phyloP scores from a whole-genome alignment of 345 rosid species.

The Sisymbrium irio region DNA sequence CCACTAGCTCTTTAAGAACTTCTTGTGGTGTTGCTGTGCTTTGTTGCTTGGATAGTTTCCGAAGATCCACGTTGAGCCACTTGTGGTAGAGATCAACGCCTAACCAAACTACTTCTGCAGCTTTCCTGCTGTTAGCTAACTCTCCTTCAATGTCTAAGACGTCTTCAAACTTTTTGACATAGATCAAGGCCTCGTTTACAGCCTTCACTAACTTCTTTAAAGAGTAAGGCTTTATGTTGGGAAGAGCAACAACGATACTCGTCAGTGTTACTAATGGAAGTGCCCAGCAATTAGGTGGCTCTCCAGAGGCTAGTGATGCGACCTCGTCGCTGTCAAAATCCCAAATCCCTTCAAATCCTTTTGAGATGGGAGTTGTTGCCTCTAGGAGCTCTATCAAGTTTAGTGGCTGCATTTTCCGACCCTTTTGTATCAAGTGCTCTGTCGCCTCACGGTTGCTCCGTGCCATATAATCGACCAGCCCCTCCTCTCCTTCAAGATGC shows the following conservation, averaged over 20 bases:
- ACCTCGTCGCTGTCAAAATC: conserved; percentile 59
- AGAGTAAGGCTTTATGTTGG: conserved; percentile 35
- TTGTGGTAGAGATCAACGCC: conserved; percentile 61
- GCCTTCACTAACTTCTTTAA: conserved; percentile 42
- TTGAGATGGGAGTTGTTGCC: conserved; percentile 36
- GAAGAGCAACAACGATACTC: conserved; percentile 62
- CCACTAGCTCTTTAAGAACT: conserved; percentile 49
- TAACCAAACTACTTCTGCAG: conserved; percentile 62
- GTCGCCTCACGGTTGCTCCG: conserved; percentile 60
- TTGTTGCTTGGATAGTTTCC: conserved; percentile 39
- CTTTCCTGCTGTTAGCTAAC: conserved; percentile 42
- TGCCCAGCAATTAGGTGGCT: conserved; percentile 74
- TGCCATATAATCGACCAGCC: conserved; percentile 53
- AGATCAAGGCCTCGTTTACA: conserved; percentile 60
- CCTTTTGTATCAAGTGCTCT: conserved; percentile 51
- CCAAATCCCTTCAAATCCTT: conserved; percentile 52
- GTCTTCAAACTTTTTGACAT: conserved; percentile 53
- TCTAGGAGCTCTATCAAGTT: conserved; percentile 54
- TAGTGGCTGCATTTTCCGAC: conserved; percentile 52
- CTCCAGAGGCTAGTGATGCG: conserved; percentile 42
- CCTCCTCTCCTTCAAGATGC: conserved; percentile 82
- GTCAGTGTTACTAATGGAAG: conserved; percentile 73
- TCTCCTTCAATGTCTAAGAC: conserved; percentile 37
- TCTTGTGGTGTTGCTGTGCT: conserved; percentile 40
- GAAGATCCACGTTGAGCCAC: conserved; percentile 69